phyloP scores from a whole-genome alignment of 352 stramenopile genomes.

The Pythium myriotylum region DNA sequence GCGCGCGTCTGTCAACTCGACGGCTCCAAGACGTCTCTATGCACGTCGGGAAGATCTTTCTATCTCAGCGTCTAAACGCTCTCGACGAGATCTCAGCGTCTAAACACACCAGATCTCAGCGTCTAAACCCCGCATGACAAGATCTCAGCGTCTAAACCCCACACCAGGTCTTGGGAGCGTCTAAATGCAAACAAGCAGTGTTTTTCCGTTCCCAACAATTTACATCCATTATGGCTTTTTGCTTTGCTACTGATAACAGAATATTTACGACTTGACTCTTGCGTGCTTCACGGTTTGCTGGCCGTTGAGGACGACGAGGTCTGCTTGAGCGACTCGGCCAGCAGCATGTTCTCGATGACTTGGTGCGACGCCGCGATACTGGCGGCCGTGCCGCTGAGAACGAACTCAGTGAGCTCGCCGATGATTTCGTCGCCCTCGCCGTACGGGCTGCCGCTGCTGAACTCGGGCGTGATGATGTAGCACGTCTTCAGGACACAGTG shows the following conservation, averaged over 20 bases:
- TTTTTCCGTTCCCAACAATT: no score
- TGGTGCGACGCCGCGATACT: conserved; percentile 25
- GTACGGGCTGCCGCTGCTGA: conserved; percentile 29
- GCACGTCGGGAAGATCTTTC: background rate
- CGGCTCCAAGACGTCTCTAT: background rate
- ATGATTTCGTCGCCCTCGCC: conserved; percentile 29
- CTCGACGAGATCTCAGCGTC: no score
- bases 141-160: no score
- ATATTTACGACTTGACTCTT: no score
- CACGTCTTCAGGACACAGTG: conserved; percentile 53
- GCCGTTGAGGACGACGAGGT: background rate
- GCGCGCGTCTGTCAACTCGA: background rate
- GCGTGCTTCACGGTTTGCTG: no score
- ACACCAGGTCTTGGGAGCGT: no score
- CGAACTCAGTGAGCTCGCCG: conserved; percentile 29
- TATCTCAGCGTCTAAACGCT: background rate
- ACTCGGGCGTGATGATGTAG: conserved; percentile 58
- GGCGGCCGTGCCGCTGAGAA: conserved; percentile 24
- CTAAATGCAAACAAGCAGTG: no score
- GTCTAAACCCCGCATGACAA: no score
- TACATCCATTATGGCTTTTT: no score
- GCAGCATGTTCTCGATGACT: conserved; percentile 33
- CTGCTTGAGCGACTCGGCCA: conserved; percentile 25
- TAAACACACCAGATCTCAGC: no score
- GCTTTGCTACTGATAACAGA: no score